Percentiles rank a stretch among this genome's conserved stretches.
These are phyloP conservation scores for Phaeosphaeriaceae sp. DNA, from an alignment of 2,329 filamentous ascomycete species.

Conservation along the genomic window DNA sequence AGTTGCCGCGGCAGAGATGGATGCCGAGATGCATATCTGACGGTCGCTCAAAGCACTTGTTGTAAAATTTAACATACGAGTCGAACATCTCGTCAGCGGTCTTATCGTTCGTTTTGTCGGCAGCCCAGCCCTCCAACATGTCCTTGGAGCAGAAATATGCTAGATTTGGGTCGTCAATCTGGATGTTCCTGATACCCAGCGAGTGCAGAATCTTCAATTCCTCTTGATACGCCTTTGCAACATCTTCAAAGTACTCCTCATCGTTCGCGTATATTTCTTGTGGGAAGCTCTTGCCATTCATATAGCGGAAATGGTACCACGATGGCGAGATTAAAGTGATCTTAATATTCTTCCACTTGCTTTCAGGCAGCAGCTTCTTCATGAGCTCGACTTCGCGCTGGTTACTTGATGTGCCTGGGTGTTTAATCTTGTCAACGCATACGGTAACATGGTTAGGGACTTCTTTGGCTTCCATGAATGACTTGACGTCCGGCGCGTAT, in stretches of 20 bases:
- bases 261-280: conserved; percentile 55
- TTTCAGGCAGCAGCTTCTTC: conserved; percentile 64
- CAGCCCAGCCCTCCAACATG: conserved; percentile 52
- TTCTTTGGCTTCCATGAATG: conserved; percentile 64
- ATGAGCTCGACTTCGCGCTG: conserved; percentile 66
- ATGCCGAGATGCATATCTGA: conserved; percentile 77
- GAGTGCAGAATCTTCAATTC: conserved; percentile 55
- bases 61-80: conserved; percentile 78
- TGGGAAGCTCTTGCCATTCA: conserved; percentile 57
- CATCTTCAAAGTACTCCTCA: conserved; percentile 56
- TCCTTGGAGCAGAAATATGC: conserved; percentile 50
- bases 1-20: conserved; percentile 69
- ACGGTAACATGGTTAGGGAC: conserved; percentile 62
- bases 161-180: conserved; percentile 58
- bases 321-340: conserved; percentile 71
- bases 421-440: conserved; percentile 64
- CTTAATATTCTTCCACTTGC: conserved; percentile 70
- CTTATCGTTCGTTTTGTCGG: conserved; percentile 70
- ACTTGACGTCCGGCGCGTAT: conserved; percentile 67
- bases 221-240: conserved; percentile 55
- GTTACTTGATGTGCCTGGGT: conserved; percentile 62
- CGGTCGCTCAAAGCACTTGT: conserved; percentile 69
- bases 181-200: conserved; percentile 55
- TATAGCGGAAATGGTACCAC: conserved; percentile 73
- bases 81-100: conserved; percentile 74